Evolutionary conservation across 2,329 filamentous ascomycete species (phyloP).

Genomic region (Penicillium frequentans): DNA sequence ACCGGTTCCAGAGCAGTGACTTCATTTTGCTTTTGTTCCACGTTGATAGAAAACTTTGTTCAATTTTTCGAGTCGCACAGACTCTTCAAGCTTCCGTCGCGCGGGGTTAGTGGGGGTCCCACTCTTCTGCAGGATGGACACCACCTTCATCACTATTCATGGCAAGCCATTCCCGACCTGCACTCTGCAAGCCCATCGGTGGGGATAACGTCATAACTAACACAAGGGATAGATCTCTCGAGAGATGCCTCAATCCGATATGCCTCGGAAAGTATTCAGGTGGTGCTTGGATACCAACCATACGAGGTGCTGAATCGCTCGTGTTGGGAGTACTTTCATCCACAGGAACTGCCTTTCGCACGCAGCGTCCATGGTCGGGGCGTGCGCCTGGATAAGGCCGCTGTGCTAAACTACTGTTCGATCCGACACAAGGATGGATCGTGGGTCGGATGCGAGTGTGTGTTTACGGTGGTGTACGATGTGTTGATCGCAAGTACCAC

Average conservation of each 20-base stretch:
- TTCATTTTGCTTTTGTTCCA: not conserved
- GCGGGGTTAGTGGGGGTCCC: conserved; percentile 10
- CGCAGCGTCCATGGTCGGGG: conserved; percentile 71
- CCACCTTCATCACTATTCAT: conserved; percentile 89
- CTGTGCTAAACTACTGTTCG: conserved; percentile 76
- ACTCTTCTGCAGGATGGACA: conserved; percentile 60
- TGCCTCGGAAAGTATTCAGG: conserved; percentile 77
- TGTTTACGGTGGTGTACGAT: conserved; percentile 86
- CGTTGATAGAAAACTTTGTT: not conserved
- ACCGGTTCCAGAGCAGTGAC: not conserved
- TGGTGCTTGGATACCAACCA: conserved; percentile 78
- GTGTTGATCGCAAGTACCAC: conserved; percentile 82
- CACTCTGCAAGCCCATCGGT: not conserved
- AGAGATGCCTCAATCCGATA: conserved; percentile 77
- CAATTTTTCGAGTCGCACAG: not conserved
- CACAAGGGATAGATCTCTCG: conserved; percentile 63
- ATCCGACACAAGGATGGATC: conserved; percentile 67
- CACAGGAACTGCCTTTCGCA: conserved; percentile 75
- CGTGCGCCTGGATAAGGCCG: conserved; percentile 77
- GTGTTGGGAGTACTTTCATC: conserved; percentile 84
- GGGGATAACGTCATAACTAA: not conserved
- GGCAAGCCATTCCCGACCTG: conserved; percentile 55
- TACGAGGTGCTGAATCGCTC: conserved; percentile 74
- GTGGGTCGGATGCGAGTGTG: conserved; percentile 82
- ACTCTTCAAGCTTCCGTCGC: not conserved